A percentile compares a stretch with the other conserved stretches of the same genome.
Conservation (phyloP, 202 grass and related monocot species). For the Hordeum pubiflorum region DNA sequence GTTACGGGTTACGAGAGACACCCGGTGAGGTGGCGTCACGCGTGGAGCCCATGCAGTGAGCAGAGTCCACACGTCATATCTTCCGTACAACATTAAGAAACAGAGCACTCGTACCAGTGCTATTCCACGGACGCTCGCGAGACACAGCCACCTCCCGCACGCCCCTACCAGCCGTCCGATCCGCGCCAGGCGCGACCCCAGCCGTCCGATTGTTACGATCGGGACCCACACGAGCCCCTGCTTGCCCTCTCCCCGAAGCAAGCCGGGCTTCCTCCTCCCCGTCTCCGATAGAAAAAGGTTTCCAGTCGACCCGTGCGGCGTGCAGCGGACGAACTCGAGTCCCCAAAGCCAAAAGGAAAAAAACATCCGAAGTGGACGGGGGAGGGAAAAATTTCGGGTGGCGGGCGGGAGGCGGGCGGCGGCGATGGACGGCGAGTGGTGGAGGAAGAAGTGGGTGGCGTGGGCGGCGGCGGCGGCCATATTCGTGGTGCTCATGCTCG, state of each 20-base stretch:
- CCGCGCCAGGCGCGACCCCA: background rate
- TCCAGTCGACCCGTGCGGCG: no score
- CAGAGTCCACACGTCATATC: no score
- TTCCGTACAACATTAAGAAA: no score
- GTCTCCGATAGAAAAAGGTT: background rate
- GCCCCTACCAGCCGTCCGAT: background rate
- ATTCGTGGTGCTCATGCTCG: slow-evolving; percentile 83
- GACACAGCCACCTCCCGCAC: no score
- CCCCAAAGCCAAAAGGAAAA: no score
- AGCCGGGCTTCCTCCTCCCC: background rate
- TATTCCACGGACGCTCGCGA: background rate
- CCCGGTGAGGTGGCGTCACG: no score
- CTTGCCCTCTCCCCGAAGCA: background rate
- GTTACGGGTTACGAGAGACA: no score
- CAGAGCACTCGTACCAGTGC: no score
- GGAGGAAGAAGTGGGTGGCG: slow-evolving; percentile 48
- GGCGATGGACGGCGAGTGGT: slow-evolving; percentile 25
- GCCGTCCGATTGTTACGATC: background rate
- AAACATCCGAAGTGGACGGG: background rate
- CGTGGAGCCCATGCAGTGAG: no score
- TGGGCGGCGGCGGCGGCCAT: slow-evolving; percentile 50
- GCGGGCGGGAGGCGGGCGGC: background rate
- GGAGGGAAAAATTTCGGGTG: background rate
- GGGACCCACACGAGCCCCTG: no score
- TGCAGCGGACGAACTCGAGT: background rate